Base-by-base conservation (phyloP, 345 rosid genomes). In the Brassica rapa region DNA sequence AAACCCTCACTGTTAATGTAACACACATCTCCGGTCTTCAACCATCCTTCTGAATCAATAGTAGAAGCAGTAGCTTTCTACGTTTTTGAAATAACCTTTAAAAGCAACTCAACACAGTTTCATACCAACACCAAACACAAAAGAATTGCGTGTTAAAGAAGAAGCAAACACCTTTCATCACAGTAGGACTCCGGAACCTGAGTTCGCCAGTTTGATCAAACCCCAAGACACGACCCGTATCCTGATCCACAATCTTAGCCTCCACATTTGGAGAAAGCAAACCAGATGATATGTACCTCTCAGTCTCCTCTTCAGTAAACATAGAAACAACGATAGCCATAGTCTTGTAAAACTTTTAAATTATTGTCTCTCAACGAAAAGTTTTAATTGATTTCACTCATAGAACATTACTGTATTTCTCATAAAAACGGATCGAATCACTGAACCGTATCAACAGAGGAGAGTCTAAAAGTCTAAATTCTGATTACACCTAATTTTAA, bases 201-300 rank as follows among this genome's bases (percentile, higher is more conserved):
- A 92, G 85, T 79, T 92, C 97, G 0, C 93, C 97, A 11, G 95
- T 86, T 56, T 82, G 86, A 63, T 87, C 82, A 73, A 85, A 87
- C 8, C 82, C 62, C 80, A 83, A 77, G 10, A 86, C 70, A 66
- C 62, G 63, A 12, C 91, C 88, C 21, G 80, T 73, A 57, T 86
- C 95, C 30, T 89, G 86, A 70, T 87, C 89, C 69, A 92, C 91
- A 72, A 92, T 83, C 86, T 86, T 92, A 19, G 19, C 19, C 19
- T 19, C 19, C 19, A 19, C 19, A 19, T 19, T 19, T 19, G 19
- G 19, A 19, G 19, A 84, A 72, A 92, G 25, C 79, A 86, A 29
- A 71, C 97, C 92, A 65, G 91, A 88, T 41, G 95, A 75, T 1
- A 92, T 93, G 19, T 87, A 89, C 81, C 86, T 80, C 49, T 85